Conservation (phyloP, 805 yeast genomes). For the Yarrowia phangngaensis region DNA sequence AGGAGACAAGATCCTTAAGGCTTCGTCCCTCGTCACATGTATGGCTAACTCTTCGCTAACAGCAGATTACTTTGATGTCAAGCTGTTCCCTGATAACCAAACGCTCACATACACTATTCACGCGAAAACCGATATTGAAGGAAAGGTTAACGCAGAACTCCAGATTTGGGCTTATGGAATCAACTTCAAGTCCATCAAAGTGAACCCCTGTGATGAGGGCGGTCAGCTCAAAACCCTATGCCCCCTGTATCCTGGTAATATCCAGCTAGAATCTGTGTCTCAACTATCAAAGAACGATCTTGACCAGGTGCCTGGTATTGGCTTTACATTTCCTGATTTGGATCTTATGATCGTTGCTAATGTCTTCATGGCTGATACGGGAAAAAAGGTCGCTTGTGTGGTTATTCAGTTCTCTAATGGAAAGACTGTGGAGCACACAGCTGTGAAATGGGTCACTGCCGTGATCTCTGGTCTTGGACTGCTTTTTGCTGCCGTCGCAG, state of each 20-base stretch:
- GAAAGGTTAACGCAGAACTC: constrained; percentile 63
- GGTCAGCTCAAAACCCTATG: constrained; percentile 76
- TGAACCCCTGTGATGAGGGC: constrained; percentile 59
- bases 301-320: constrained; percentile 70
- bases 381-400: constrained; percentile 57
- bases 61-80: constrained; percentile 70
- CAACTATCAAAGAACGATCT: constrained; percentile 48
- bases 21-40: constrained; percentile 81
- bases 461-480: constrained; percentile 85
- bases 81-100: constrained; percentile 66
- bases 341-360: constrained; percentile 69
- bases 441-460: constrained; percentile 93
- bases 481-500: constrained; percentile 71
- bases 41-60: constrained; percentile 70
- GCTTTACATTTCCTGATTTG: constrained; percentile 80
- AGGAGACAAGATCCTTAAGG: constrained; percentile 41
- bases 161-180: constrained; percentile 86
- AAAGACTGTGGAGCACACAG: constrained; percentile 72
- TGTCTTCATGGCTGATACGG: constrained; percentile 43
- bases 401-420: constrained; percentile 74
- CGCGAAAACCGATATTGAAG: constrained; percentile 63
- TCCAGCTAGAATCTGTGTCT: constrained; percentile 71
- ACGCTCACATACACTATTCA: constrained; percentile 67
- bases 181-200: constrained; percentile 51
- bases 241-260: constrained; percentile 77